Percentiles rank a stretch among this genome's conserved stretches.
Conservation (phyloP, 495 filamentous ascomycete species). For the Tuber indicum region DNA sequence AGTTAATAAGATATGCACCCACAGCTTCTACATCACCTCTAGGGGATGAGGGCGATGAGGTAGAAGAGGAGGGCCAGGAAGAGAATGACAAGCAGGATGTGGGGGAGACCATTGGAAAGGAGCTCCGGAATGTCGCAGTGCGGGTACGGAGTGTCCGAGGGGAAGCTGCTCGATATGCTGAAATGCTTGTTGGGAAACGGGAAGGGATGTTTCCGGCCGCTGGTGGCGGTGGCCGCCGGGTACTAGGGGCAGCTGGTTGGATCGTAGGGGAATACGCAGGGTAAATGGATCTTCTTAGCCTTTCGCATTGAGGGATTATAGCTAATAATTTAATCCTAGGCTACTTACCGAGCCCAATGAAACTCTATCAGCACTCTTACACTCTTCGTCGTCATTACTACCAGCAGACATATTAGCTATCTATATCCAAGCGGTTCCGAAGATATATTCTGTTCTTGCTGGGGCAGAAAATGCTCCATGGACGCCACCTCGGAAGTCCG, state of each 20-base stretch:
- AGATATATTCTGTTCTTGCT: slow-evolving; percentile 66
- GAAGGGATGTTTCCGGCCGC: slow-evolving; percentile 47
- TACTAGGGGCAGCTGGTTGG: slow-evolving; percentile 70
- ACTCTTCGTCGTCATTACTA: slow-evolving; percentile 56
- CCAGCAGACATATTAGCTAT: slow-evolving; percentile 60
- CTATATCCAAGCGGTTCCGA: slow-evolving; percentile 79
- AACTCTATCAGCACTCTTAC: slow-evolving; percentile 65
- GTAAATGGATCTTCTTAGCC: slow-evolving; percentile 32
- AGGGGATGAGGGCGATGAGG: slow-evolving; percentile 22
- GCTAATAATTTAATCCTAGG: slow-evolving; percentile 3
- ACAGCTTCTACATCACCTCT: slow-evolving; percentile 38
- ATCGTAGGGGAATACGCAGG: slow-evolving; percentile 78
- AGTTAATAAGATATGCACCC: slow-evolving; percentile 66
- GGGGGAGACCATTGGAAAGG: slow-evolving; percentile 67
- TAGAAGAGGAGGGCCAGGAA: slow-evolving; percentile 17
- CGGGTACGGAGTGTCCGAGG: slow-evolving; percentile 73
- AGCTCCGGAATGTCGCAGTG: slow-evolving; percentile 84
- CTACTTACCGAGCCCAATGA: slow-evolving; percentile 56
- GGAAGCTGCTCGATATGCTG: slow-evolving; percentile 75
- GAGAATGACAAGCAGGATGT: slow-evolving; percentile 49
- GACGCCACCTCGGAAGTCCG: slow-evolving; percentile 60
- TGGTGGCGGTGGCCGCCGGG: slow-evolving; percentile 47
- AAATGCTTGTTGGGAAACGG: slow-evolving; percentile 58
- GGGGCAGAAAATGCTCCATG: slow-evolving; percentile 53
- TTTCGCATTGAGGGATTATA: neutral